Base-by-base conservation (phyloP, 495 filamentous ascomycete genomes). In the Jackrogersella multiformis region DNA sequence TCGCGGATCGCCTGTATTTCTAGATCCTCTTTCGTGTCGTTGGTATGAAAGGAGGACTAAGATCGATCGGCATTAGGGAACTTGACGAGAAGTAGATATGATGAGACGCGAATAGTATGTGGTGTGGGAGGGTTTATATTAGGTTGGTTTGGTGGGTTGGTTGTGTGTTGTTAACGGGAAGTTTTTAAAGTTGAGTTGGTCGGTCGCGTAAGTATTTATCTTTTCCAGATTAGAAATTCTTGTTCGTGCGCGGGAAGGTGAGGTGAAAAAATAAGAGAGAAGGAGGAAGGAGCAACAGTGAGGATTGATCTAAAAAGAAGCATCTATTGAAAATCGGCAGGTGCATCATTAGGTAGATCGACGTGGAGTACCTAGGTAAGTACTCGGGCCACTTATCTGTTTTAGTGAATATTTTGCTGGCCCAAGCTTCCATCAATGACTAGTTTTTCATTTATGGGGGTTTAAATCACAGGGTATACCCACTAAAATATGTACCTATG, bases 21-120 rank as follows among this genome's bases (percentile, higher is more conserved):
- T 32, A 70, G 41, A 54, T 59, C 13, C 51, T 56, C 49, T 51
- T 54, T 64, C 53, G 56, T 7, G 51, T 60, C 13, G 26, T 65
- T 8, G 61, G 42, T 65, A 55, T 46, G 42, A 41, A 44, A 10
- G 61, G 56, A 10, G 39, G 44, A 41, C 16, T 44, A 15, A 32
- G 36, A 21, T 61, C 48, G 56, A 28, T 39, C 42, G 49, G 42
- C 61, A 70, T 61, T 34, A 57, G 61, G 51, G 35, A 57, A 20
- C 56, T 45, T 61, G 42, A 53, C 18, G 34, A 23, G 20, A 64
- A 18, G 15, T 51, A 2, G 42, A 26, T 26, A 20, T 20, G 5
- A 21, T 20, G 18, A 28, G 42, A 51, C 10, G 45, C 12, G 12
- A 39, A n/a, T 30, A 16, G 15, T 34, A 26, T 54, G 16, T 16